Evolutionary conservation across 2,329 filamentous ascomycete species (phyloP).

Genomic region (Aspergillus sp.): DNA sequence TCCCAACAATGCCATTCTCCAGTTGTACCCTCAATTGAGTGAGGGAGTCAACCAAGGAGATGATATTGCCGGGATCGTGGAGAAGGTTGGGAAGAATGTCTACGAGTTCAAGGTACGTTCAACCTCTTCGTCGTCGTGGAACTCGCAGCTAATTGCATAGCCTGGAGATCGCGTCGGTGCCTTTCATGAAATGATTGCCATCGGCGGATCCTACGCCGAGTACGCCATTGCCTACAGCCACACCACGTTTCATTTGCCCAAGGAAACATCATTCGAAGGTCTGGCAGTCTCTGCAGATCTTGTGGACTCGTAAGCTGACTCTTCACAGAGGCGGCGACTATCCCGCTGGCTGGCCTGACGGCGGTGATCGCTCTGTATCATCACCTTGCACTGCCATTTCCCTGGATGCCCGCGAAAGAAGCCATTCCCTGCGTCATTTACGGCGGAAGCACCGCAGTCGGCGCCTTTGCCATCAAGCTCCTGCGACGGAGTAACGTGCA

Average conservation of each 20-base stretch:
- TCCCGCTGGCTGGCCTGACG: conserved; percentile 58
- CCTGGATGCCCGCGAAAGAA: conserved; percentile 45
- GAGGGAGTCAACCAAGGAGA: conserved; percentile 48
- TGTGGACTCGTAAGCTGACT: neutral
- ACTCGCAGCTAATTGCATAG: neutral
- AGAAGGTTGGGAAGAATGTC: conserved; percentile 52
- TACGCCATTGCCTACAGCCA: conserved; percentile 55
- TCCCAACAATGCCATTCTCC: neutral
- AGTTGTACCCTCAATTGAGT: neutral
- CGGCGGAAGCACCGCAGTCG: conserved; percentile 55
- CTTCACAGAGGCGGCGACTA: conserved; percentile 53
- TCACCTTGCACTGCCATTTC: conserved; percentile 48
- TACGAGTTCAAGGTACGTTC: conserved; percentile 48
- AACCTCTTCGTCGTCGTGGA: too few species aligned
- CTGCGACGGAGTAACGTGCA: conserved; percentile 57
- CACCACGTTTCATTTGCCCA: conserved; percentile 56
- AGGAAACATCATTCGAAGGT: conserved; percentile 54
- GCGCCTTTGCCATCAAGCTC: conserved; percentile 59
- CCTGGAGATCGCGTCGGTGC: conserved; percentile 55
- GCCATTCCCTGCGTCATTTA: conserved; percentile 48
- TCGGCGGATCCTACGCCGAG: conserved; percentile 56
- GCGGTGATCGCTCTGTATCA: conserved; percentile 53
- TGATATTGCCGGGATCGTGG: conserved; percentile 53
- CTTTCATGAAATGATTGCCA: conserved; percentile 50
- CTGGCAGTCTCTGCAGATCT: neutral